phyloP scores from a whole-genome alignment of 345 rosid species.

The Leavenworthia alabamica region DNA sequence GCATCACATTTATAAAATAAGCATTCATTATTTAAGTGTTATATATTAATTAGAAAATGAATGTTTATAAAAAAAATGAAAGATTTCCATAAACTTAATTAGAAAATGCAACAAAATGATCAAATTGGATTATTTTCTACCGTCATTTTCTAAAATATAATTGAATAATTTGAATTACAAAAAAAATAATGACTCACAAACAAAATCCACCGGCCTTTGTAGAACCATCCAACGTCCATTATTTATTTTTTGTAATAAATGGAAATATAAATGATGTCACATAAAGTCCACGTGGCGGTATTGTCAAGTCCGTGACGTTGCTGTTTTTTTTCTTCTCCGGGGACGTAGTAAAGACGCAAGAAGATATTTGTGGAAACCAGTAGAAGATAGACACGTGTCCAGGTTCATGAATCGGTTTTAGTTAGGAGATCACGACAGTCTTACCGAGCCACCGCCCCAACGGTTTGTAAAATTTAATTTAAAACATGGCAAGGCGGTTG shows the following conservation, averaged over 20 bases:
- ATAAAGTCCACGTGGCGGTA: constrained; percentile 8
- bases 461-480: constrained; percentile 2
- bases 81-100: not conserved
- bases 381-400: not conserved
- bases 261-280: constrained; percentile 7
- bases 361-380: constrained; percentile 18
- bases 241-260: not conserved
- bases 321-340: not conserved
- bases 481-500: not conserved
- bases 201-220: constrained; percentile 26
- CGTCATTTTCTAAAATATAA: constrained; percentile 2
- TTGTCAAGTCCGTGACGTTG: constrained; percentile 10
- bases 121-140: not conserved
- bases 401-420: constrained; percentile 18
- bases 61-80: not conserved
- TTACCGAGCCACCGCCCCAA: constrained; percentile 26
- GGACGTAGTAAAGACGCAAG: not conserved
- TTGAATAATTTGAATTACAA: constrained; percentile 1
- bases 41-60: no score
- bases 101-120: not conserved
- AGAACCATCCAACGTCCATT: constrained; percentile 26
- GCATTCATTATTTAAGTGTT: no score
- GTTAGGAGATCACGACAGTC: constrained; percentile 25
- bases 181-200: not conserved
- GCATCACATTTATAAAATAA: no score